Conservation (phyloP, 108 stramenopile species). For the Conticribra guillardii region DNA sequence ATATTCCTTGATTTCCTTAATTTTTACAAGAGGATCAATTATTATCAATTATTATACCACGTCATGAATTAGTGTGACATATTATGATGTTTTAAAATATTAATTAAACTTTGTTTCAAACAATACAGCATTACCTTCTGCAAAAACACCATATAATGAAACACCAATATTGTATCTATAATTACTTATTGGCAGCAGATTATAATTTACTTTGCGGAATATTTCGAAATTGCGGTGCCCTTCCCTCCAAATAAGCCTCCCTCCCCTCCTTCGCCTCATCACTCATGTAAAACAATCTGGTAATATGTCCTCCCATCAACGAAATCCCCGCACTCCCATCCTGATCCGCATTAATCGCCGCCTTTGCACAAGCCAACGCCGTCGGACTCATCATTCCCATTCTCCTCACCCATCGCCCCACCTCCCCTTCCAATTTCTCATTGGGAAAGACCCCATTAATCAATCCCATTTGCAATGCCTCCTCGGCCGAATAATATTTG, state of each 20-base stretch:
- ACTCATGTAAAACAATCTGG: slow-evolving; percentile 91
- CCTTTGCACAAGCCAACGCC: slow-evolving; percentile 90
- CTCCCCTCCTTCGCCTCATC: slow-evolving; percentile 93
- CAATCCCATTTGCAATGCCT: slow-evolving; percentile 91
- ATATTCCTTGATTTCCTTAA: too few relatives aligned
- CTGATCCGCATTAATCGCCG: slow-evolving; percentile 93
- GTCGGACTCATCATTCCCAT: slow-evolving; percentile 89
- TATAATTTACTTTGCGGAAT: slow-evolving; percentile 59
- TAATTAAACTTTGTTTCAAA: too few relatives aligned
- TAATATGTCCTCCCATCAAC: slow-evolving; percentile 92
- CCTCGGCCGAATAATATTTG: slow-evolving; percentile 80
- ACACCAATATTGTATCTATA: too few relatives aligned
- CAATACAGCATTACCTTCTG: too few relatives aligned
- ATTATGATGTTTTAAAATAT: too few relatives aligned
- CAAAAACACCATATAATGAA: too few relatives aligned
- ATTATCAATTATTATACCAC: too few relatives aligned
- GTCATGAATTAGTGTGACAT: too few relatives aligned
- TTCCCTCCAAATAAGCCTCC: slow-evolving; percentile 88
- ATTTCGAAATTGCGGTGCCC: slow-evolving; percentile 83
- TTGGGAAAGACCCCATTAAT: slow-evolving; percentile 81
- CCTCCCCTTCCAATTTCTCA: slow-evolving; percentile 79
- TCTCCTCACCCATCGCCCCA: slow-evolving; percentile 90
- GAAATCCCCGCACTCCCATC: slow-evolving; percentile 93
- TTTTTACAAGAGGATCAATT: too few relatives aligned
- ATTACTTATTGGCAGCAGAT: not conserved